These are phyloP conservation scores for Trametopsis cervina DNA, from an alignment of 768 basidiomycete genomes.

Conservation along the genomic window DNA sequence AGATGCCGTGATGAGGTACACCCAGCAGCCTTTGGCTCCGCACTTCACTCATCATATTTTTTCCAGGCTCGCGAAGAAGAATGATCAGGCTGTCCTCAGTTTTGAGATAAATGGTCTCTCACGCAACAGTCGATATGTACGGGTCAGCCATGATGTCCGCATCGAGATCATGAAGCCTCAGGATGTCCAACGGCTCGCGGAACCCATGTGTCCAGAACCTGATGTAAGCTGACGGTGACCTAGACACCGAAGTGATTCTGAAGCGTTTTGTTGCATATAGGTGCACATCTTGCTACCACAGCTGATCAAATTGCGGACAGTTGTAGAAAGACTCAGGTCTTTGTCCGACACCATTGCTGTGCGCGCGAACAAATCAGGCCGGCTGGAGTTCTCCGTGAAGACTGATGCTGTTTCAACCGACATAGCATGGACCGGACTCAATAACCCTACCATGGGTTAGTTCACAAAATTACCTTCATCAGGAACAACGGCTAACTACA, in stretches of 20 bases:
- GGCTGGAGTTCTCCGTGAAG: constrained; percentile 45
- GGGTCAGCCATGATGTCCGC: constrained; percentile 72
- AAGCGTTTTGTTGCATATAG: constrained; percentile 29
- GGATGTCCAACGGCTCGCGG: constrained; percentile 65
- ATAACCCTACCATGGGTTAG: constrained; percentile 51
- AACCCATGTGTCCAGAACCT: constrained; percentile 82
- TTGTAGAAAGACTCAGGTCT: constrained; percentile 65
- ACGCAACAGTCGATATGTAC: constrained; percentile 54
- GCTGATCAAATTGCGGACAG: constrained; percentile 66
- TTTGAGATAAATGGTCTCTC: constrained; percentile 69
- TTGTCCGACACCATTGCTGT: constrained; percentile 64
- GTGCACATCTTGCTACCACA: constrained; percentile 74
- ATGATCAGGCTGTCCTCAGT: constrained; percentile 66
- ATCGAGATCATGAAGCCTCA: constrained; percentile 74
- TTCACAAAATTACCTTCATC: no score
- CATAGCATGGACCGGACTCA: constrained; percentile 72
- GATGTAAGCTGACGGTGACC: constrained; percentile 45
- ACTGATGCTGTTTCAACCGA: constrained; percentile 74
- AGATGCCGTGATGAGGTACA: constrained; percentile 63
- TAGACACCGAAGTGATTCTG: not conserved
- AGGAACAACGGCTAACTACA: no score
- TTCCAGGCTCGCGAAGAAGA: constrained; percentile 66
- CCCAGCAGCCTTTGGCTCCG: not conserved
- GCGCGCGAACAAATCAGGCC: constrained; percentile 59
- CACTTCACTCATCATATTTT: not conserved